phyloP scores from a whole-genome alignment of 257 asterid genomes.

The Scutellaria minor region DNA sequence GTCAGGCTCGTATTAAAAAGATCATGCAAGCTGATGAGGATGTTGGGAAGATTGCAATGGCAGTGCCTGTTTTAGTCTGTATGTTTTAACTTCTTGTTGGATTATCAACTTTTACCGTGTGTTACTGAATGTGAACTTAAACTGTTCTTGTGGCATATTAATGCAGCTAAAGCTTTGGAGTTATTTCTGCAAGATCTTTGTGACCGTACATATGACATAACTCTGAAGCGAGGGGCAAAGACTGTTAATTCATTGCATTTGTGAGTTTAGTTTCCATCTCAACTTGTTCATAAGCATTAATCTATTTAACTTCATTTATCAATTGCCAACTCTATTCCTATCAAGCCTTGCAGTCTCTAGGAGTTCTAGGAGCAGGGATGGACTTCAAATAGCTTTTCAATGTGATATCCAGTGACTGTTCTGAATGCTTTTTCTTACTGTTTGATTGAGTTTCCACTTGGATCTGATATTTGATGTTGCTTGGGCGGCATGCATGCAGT shows the following conservation, averaged over 20 bases:
- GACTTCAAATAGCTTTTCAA: not conserved
- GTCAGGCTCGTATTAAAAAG: slow-evolving; percentile 87
- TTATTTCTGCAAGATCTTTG: slow-evolving; percentile 97
- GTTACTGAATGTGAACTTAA: slow-evolving; percentile 14
- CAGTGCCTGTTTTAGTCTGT: slow-evolving; percentile 97
- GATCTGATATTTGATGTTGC: not conserved
- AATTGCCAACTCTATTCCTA: not conserved
- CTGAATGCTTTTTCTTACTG: slow-evolving; percentile 8
- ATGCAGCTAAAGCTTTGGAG: slow-evolving; percentile 95
- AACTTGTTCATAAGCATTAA: not conserved
- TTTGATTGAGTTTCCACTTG: slow-evolving; percentile 10
- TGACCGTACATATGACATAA: slow-evolving; percentile 94
- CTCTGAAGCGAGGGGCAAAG: slow-evolving; percentile 93
- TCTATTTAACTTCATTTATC: not conserved
- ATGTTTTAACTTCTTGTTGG: slow-evolving; percentile 36
- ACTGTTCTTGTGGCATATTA: slow-evolving; percentile 32
- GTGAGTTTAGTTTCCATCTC: slow-evolving; percentile 51
- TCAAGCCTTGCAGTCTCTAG: not conserved
- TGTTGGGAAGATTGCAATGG: slow-evolving; percentile 96
- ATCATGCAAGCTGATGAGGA: slow-evolving; percentile 99
- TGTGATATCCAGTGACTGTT: not conserved
- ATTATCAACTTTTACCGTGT: slow-evolving; percentile 10
- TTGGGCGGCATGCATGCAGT: slow-evolving; percentile 1
- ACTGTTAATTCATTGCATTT: slow-evolving; percentile 88
- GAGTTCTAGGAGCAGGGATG: slow-evolving; percentile 6